Evolutionary conservation across 176 grass and related monocot genomes (phyloP).

Genomic region (Avena atlantica): DNA sequence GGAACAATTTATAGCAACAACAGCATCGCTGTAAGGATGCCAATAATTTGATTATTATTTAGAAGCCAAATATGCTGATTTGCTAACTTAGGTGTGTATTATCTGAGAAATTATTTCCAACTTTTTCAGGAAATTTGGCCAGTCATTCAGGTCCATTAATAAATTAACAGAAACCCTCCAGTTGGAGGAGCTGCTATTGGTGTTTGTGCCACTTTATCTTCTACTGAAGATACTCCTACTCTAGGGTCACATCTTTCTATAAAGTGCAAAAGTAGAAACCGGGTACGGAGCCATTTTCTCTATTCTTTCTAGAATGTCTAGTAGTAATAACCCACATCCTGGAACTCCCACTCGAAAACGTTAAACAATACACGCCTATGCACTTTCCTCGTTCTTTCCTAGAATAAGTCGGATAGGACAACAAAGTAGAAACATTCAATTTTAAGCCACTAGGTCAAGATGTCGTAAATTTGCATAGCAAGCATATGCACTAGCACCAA

Average conservation of each 20-base stretch:
- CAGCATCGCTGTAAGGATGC: not conserved
- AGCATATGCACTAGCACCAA: not conserved
- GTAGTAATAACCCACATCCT: conserved; percentile 38
- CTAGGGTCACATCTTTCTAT: conserved; percentile 40
- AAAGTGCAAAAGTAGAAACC: conserved; percentile 51
- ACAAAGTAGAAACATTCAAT: conserved; percentile 10
- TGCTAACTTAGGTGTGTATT: not conserved
- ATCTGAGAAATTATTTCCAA: not conserved
- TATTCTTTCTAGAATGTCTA: conserved; percentile 54
- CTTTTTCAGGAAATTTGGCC: not conserved
- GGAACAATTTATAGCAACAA: conserved; percentile 22
- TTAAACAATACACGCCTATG: conserved; percentile 31
- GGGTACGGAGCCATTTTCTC: conserved; percentile 24
- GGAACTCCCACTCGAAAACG: conserved; percentile 37
- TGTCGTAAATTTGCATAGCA: conserved; percentile 1
- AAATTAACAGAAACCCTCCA: conserved; percentile 27
- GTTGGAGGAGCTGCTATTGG: conserved; percentile 41
- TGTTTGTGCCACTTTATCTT: conserved; percentile 57
- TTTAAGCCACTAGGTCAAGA: conserved; percentile 26
- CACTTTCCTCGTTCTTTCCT: conserved; percentile 35
- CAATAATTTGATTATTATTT: not conserved
- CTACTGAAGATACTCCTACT: conserved; percentile 36
- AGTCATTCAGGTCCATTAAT: conserved; percentile 17
- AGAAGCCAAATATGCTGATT: not conserved
- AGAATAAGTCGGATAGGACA: conserved; percentile 20